These are phyloP conservation scores for Cercospora sp. DNA, from an alignment of 2,329 filamentous ascomycete species.

Conservation along the genomic window DNA sequence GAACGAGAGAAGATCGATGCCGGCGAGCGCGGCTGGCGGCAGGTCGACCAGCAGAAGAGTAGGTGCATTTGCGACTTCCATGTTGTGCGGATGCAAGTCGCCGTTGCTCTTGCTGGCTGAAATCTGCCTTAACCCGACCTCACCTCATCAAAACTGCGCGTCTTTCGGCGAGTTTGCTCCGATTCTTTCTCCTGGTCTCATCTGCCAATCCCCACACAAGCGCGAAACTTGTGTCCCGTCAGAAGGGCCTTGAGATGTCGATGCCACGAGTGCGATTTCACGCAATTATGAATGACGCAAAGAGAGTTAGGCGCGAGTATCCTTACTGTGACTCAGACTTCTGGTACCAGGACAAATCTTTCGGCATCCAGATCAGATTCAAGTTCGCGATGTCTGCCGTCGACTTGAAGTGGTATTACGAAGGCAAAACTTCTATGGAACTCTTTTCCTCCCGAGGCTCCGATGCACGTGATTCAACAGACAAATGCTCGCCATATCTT, in stretches of 20 bases:
- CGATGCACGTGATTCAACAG: background rate
- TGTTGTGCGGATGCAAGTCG: slow-evolving; percentile 9
- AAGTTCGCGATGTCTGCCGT: background rate
- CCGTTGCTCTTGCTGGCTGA: background rate
- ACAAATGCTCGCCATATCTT: background rate
- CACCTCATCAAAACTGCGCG: background rate
- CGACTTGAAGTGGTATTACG: background rate
- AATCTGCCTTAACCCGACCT: background rate
- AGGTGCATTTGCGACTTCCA: slow-evolving; percentile 32
- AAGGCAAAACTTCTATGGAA: background rate
- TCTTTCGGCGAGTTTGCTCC: background rate
- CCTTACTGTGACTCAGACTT: background rate
- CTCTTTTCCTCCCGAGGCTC: background rate
- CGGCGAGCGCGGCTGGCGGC: slow-evolving; percentile 51
- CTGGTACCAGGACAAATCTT: background rate
- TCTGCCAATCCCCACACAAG: background rate
- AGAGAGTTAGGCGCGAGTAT: background rate
- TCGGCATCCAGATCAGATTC: background rate
- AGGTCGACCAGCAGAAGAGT: slow-evolving; percentile 47
- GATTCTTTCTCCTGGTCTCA: background rate
- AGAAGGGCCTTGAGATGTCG: background rate
- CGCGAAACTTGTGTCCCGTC: background rate
- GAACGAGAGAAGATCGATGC: slow-evolving; percentile 60
- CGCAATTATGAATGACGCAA: background rate
- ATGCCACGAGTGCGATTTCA: background rate